Evolutionary conservation across 2,329 filamentous ascomycete species (phyloP).

Genomic region (Epichloe sibirici): DNA sequence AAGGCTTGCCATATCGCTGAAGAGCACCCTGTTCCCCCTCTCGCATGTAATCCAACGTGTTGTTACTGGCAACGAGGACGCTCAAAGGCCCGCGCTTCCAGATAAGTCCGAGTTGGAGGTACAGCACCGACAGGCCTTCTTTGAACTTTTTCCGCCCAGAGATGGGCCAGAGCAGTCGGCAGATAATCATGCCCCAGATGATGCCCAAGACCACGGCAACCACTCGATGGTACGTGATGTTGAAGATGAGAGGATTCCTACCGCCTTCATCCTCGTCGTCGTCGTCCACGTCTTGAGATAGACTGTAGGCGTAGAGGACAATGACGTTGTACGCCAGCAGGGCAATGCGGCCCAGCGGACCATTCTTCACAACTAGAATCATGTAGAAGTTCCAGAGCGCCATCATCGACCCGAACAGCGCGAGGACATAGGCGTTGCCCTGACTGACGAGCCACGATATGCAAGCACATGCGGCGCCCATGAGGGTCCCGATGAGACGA

Average conservation of each 20-base stretch:
- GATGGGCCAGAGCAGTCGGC: constrained; percentile 84
- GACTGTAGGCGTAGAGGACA: constrained; percentile 84
- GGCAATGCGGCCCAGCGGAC: constrained; percentile 85
- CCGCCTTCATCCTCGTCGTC: constrained; percentile 85
- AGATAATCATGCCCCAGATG: constrained; percentile 84
- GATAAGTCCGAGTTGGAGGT: constrained; percentile 87
- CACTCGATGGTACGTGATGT: constrained; percentile 81
- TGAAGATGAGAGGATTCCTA: constrained; percentile 67
- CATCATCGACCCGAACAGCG: constrained; percentile 70
- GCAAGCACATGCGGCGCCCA: constrained; percentile 67
- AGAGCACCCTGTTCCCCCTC: constrained; percentile 80
- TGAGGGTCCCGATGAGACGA: constrained; percentile 73
- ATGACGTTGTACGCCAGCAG: constrained; percentile 94
- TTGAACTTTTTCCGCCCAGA: constrained; percentile 80
- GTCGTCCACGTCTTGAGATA: constrained; percentile 67
- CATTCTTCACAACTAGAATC: constrained; percentile 72
- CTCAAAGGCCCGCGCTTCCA: constrained; percentile 90
- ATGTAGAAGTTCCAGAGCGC: constrained; percentile 80
- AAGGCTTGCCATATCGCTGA: constrained; percentile 52
- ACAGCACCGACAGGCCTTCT: constrained; percentile 79
- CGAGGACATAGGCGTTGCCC: constrained; percentile 64
- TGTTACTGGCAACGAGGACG: constrained; percentile 50
- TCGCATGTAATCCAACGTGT: constrained; percentile 61
- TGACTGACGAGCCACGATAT: constrained; percentile 65
- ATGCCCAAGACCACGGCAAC: constrained; percentile 77